phyloP scores from a whole-genome alignment of 2,329 filamentous ascomycete species.

The Botrytis cinerea region DNA sequence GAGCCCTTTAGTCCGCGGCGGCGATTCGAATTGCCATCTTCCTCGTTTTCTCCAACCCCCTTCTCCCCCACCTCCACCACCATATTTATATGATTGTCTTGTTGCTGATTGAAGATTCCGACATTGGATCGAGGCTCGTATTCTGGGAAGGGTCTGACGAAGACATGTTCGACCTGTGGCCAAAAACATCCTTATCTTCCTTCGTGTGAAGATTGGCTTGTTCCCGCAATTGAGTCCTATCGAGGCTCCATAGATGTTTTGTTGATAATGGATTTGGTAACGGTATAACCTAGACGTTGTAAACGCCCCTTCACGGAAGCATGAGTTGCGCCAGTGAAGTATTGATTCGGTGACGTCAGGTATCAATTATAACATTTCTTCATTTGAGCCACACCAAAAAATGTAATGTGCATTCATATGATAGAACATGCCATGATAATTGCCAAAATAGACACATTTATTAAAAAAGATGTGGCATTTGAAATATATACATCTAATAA shows the following conservation, averaged over 20 bases:
- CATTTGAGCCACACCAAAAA: not conserved
- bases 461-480: not conserved
- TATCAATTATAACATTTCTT: conserved; percentile 5
- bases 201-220: conserved; percentile 10
- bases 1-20: conserved; percentile 27
- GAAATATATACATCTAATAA: conserved; percentile 1
- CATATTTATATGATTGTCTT: conserved; percentile 26
- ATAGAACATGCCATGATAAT: not conserved
- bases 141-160: conserved; percentile 42
- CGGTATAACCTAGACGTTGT: not conserved
- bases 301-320: not conserved
- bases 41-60: not conserved
- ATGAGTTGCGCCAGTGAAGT: conserved; percentile 12
- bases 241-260: conserved; percentile 34
- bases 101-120: conserved; percentile 27
- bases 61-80: conserved; percentile 20
- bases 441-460: not conserved
- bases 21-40: conserved; percentile 26
- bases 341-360: conserved; percentile 19
- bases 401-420: not conserved
- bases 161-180: conserved; percentile 49
- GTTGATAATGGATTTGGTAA: not conserved
- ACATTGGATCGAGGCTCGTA: conserved; percentile 39
- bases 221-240: conserved; percentile 26
- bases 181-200: conserved; percentile 50